A percentile compares a stretch with the other conserved stretches of the same genome.
Evolutionary conservation across 1,139 yeast species (phyloP).

Genomic region (Kurtzmaniella quercitrusa): DNA sequence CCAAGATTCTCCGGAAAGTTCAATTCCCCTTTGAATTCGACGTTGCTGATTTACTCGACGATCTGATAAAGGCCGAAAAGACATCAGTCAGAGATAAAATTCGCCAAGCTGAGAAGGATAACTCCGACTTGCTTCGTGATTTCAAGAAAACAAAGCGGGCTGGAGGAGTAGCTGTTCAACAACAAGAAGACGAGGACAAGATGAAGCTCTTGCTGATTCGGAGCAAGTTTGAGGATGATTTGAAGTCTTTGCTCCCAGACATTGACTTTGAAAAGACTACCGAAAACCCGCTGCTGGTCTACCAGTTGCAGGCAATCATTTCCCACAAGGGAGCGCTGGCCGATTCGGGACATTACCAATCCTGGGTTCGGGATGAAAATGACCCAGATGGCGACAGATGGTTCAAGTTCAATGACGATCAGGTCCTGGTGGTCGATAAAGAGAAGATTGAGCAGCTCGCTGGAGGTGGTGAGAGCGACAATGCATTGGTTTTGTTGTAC

Average conservation of each 20-base stretch:
- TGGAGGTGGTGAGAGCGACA: conserved; percentile 98
- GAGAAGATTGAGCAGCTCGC: conserved; percentile 81
- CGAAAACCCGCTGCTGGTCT: conserved; percentile 84
- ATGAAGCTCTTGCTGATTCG: conserved; percentile 43
- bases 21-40: conserved; percentile 93
- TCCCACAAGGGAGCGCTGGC: conserved; percentile 96
- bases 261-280: conserved; percentile 39
- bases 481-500: conserved; percentile 85
- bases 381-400: conserved; percentile 69
- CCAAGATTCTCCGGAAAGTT: conserved; percentile 89
- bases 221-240: conserved; percentile 42
- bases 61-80: conserved; percentile 61
- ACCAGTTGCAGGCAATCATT: conserved; percentile 76
- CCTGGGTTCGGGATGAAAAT: conserved; percentile 69
- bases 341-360: conserved; percentile 95
- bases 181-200: conserved; percentile 46
- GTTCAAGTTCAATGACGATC: conserved; percentile 95
- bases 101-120: conserved; percentile 72
- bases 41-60: conserved; percentile 79
- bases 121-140: conserved; percentile 67
- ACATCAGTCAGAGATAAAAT: conserved; percentile 72
- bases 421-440: conserved; percentile 70
- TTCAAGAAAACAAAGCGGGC: conserved; percentile 65
- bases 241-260: conserved; percentile 34
- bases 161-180: conserved; percentile 19